Evolutionary conservation across 352 stramenopile species (phyloP), one percentile per base, ranked within the genome.

Genomic region (Blastocystis sp.): DNA sequence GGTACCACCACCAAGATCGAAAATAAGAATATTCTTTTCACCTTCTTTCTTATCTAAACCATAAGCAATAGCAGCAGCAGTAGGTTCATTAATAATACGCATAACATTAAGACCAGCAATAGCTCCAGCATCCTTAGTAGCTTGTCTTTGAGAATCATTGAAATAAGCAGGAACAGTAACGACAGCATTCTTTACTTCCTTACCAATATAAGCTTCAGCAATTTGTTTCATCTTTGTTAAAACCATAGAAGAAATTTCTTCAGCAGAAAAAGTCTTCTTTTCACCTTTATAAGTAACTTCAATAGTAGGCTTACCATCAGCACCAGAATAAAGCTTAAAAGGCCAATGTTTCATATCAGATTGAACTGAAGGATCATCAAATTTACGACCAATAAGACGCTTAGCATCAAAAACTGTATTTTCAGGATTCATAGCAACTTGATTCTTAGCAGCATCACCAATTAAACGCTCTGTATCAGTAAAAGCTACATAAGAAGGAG

Each of bases 1-100:
- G 4, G 88, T 95, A 48, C 86, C 88, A 39, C 88, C 88, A 62
- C 88, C 88, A 65, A 95, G 82, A 71, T 97, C 89, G 55, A 95
- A 95, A 54, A 97, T 93, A 27, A 96, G 75, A 21, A 94, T 82
- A 65, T 92, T 79, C 64, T 91, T 90, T 23, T 88, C 77, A 18
- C 79, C 76, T 11, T 47, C 27, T 79, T 93, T 72, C 69, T 95
- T 89, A 67, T 96, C 88, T 18, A 96, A 74, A 30, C 90, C 87
- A 72, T 97, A 97, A n/a, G 88, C 88, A 70, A 96, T 93, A 41
- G 88, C 89, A 44, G 90, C 90, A 39, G 90, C 86, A 16, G 93
- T 84, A 32, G 90, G 90, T 73, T 97, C 90, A 71, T 91, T 95
- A 16, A 86, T 87, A 74, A 93, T 93, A 65, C 83, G 80, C 41